These are phyloP conservation scores for Geosmithia putterillii DNA, from an alignment of 2,329 filamentous ascomycete genomes.

Conservation along the genomic window DNA sequence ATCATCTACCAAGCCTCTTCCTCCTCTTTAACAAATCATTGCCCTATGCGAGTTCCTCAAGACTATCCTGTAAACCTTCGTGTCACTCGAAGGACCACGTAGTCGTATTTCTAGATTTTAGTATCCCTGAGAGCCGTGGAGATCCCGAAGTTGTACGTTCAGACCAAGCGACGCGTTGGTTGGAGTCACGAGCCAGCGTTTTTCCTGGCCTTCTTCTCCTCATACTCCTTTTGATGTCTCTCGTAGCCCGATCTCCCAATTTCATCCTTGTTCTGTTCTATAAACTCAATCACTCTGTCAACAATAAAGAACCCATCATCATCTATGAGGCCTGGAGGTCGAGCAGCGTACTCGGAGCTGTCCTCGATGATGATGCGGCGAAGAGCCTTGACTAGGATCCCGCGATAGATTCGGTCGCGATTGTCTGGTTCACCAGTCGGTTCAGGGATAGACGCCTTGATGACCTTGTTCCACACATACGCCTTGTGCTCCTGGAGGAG, in stretches of 20 bases:
- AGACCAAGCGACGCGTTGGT: too few species aligned
- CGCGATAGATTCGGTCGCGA: neutral
- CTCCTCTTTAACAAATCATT: too few species aligned
- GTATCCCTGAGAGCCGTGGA: too few species aligned
- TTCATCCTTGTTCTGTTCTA: neutral
- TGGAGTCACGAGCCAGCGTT: too few species aligned
- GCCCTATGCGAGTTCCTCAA: too few species aligned
- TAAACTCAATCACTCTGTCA: neutral
- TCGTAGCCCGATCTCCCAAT: neutral
- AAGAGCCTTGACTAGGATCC: neutral
- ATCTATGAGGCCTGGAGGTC: slow-evolving; percentile 50
- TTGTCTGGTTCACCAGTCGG: slow-evolving; percentile 5
- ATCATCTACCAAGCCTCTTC: too few species aligned
- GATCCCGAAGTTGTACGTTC: too few species aligned
- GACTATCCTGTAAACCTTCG: too few species aligned
- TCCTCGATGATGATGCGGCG: neutral
- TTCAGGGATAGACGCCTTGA: slow-evolving; percentile 22
- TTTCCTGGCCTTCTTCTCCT: neutral
- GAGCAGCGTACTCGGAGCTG: neutral
- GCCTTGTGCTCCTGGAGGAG: slow-evolving; percentile 23
- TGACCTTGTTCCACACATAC: slow-evolving; percentile 30
- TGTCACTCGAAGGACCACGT: too few species aligned
- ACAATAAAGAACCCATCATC: slow-evolving; percentile 46
- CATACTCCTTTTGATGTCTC: neutral
- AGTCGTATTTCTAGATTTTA: too few species aligned